Evolutionary conservation across 2,329 filamentous ascomycete genomes (phyloP), one percentile per base, ranked within the genome.

Genomic region (Zymoseptoria brevis): DNA sequence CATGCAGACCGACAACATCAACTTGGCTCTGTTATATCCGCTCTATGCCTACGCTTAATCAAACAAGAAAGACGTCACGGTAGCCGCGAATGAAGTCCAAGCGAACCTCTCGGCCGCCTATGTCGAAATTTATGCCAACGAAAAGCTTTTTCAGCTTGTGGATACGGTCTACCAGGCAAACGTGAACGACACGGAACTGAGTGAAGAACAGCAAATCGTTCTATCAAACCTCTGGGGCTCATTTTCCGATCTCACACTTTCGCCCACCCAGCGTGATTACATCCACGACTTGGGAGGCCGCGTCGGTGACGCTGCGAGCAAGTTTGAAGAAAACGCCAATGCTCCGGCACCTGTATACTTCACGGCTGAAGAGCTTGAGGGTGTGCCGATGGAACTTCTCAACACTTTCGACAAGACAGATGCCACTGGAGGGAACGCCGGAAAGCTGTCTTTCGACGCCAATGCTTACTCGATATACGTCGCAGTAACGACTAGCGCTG

Each of bases 41-140:
- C 77, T 68, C 35, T n/a, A 73, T 60, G 76, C 77, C 70, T 79
- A 78, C 68, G 74, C 75, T 57, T 73, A 75, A 26, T 73, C 78
- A 11, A 76, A 75, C 4, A 71, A 75, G 64, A 70, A 74, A 64
- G 70, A 71, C 59, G 69, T 79, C 59, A 72, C 75, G 58, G 75
- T 78, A 67, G 74, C 75, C 4, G 74, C 74, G 22, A 77, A 73
- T 55, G 74, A 76, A 56, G 75, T 75, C 5, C 73, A 76, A 62
- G 73, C 78, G 70, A 62, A 76, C 64, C 70, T 79, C 54, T 75
- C 77, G 58, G 86, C 90, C 64, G 89, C 88, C 67, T 76, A 79
- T 54, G 90, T 91, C 64, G 87, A 91, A 74, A 83, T 84, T 57
- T 82, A 80, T 68, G 90, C 91, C 87, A 83, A 88, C 57, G 87